Evolutionary conservation across 805 yeast genomes (phyloP), one percentile per base, ranked within the genome.

Genomic region (Hagleromyces aurorensis): DNA sequence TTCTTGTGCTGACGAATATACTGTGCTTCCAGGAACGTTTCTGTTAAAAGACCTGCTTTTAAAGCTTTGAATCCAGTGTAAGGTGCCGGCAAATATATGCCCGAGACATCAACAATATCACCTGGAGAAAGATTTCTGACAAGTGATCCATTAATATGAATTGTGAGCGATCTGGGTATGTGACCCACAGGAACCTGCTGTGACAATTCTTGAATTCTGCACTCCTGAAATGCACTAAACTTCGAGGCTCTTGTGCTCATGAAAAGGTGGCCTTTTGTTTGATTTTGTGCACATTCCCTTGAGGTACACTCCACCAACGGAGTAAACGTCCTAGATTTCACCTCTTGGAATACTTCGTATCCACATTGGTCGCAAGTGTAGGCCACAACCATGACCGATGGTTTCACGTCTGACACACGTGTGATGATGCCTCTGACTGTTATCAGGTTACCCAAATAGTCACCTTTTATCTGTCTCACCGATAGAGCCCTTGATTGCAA

Each of bases 291-390:
- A 64, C 99, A 91, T 41, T 75, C 77, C 16, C 69, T 69, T 1
- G 96, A 82, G 1, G 86, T 75, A 63, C 99, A 91, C 49, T 86
- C 94, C 3, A 65, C 55, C 30, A 86, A 62, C n/a, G 99, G 99
- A 16, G 81, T 76, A 60, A 83, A 93, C 24, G 82, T 76, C 52
- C 77, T 75, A 12, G 87, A 63, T 41, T 73, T 78, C 42, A 91
- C 94, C 55, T 93, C 97, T 63, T 91, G 97, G 68, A 93, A 91
- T 30, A 85, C 76, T 61, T 91, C 99, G 59, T 72, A 80, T 27
- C 98, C 99, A 67, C 99, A 91, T 47, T 81, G 81, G 55, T 91
- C 98, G 62, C 99, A 91, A 5, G 97, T 84, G 55, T 89, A 93
- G 1, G 98, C 97, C 46, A 80, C 85, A 31, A 91, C 96, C 37